Percentiles rank a stretch among this genome's conserved stretches.
phyloP scores from a whole-genome alignment of 2,329 filamentous ascomycete genomes.

The Rhynchosporium secalis region DNA sequence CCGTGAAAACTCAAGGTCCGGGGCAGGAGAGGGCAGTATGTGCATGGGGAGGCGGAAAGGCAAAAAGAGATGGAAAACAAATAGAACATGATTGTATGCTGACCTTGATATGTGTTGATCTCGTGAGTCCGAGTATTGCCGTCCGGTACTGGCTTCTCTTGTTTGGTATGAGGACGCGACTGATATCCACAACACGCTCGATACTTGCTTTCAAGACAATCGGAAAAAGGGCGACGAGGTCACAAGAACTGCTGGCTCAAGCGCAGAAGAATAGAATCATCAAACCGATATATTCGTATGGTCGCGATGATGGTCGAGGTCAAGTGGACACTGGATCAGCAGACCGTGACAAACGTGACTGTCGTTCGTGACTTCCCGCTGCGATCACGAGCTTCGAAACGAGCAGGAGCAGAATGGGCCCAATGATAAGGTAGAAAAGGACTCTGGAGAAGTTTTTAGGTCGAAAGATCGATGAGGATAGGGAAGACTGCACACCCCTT shows the following conservation, averaged over 20 bases:
- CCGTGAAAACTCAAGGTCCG: conserved; percentile 22
- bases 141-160: neutral
- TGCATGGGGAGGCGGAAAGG: conserved; percentile 18
- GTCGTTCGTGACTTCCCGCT: conserved; percentile 24
- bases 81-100: conserved; percentile 17
- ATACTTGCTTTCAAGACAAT: conserved; percentile 12
- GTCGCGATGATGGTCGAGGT: conserved; percentile 9
- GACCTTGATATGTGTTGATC: conserved; percentile 32
- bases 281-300: conserved; percentile 16
- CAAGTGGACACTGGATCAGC: conserved; percentile 22
- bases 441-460: conserved; percentile 15
- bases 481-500: conserved; percentile 28
- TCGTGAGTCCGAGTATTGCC: conserved; percentile 8
- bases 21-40: conserved; percentile 7
- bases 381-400: conserved; percentile 30
- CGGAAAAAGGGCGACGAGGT: conserved; percentile 11
- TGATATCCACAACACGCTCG: conserved; percentile 20
- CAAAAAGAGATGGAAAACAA: conserved; percentile 12
- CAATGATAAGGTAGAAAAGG: conserved; percentile 12
- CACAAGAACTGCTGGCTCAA: conserved; percentile 15
- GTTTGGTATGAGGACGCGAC: conserved; percentile 27
- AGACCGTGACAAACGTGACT: conserved; percentile 22
- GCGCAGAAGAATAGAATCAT: neutral
- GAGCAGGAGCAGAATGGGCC: conserved; percentile 21
- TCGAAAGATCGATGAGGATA: conserved; percentile 9